A percentile compares a stretch with the other conserved stretches of the same genome.
Conservation (phyloP, 129 eudicot genomes). For the sunflower (Helianthus annuus) region DNA sequence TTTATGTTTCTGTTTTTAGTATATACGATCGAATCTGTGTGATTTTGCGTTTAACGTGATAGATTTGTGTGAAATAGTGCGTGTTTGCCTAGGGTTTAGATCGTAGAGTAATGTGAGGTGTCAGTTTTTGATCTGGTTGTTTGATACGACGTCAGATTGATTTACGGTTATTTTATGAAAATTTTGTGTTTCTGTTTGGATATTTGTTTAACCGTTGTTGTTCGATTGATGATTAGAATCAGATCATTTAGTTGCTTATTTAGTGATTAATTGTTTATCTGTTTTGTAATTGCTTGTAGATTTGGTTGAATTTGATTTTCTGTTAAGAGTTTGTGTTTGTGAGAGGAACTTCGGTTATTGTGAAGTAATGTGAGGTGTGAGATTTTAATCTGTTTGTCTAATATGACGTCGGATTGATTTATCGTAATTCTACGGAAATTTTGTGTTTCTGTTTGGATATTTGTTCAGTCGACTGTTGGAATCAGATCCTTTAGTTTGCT, state of each 20-base stretch:
- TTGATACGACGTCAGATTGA: conserved; percentile 5
- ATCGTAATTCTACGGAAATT: too few relatives aligned
- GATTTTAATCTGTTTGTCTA: too few relatives aligned
- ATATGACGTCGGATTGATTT: too few relatives aligned
- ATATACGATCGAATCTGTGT: conserved; percentile 24
- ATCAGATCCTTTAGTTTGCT: not conserved
- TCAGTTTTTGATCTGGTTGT: conserved; percentile 20
- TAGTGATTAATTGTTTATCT: not conserved
- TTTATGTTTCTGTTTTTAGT: not conserved
- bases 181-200: not conserved
- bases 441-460: too few relatives aligned
- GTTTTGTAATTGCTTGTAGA: conserved; percentile 5
- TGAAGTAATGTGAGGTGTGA: too few relatives aligned
- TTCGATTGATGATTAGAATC: not conserved
- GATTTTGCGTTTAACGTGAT: conserved; percentile 6
- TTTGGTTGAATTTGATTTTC: conserved; percentile 25
- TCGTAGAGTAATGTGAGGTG: conserved; percentile 25
- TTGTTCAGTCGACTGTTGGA: not conserved
- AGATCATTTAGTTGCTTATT: not conserved
- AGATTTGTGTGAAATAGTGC: conserved; percentile 11
- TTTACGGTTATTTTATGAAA: not conserved
- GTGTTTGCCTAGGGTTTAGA: conserved; percentile 22
- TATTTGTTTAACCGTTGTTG: too few relatives aligned
- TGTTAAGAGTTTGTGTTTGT: conserved; percentile 16
- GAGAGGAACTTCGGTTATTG: not conserved